phyloP scores from a whole-genome alignment of 768 basidiomycete species.

The Kwoniella europaea region DNA sequence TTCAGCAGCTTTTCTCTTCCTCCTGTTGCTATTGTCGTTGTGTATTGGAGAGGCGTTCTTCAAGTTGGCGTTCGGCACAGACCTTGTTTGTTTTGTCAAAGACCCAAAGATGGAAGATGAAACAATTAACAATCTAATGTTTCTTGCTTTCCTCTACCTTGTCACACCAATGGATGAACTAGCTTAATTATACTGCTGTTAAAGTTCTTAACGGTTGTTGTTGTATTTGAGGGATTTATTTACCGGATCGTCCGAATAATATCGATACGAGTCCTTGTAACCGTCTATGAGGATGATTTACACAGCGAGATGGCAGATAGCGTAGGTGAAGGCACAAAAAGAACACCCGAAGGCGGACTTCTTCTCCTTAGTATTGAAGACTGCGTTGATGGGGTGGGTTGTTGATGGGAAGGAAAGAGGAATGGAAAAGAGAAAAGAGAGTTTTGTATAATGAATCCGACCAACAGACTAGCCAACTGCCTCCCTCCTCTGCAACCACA shows the following conservation, averaged over 20 bases:
- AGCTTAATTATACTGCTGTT: not conserved
- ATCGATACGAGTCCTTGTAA: not conserved
- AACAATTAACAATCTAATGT: not conserved
- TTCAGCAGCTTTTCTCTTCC: not conserved
- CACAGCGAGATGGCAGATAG: not conserved
- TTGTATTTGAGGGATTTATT: not conserved
- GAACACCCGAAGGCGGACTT: conserved; percentile 17
- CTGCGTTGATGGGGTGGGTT: not conserved
- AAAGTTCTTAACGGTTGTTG: not conserved
- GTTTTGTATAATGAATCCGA: not conserved
- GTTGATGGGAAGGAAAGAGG: not conserved
- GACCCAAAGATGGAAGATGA: not conserved
- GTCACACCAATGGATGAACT: conserved; percentile 1
- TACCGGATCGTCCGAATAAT: conserved; percentile 3
- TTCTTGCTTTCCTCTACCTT: not conserved
- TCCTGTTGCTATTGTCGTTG: not conserved
- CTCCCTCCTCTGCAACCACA: too few species aligned
- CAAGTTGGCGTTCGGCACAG: not conserved
- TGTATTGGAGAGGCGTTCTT: not conserved
- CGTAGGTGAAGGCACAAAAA: conserved; percentile 3
- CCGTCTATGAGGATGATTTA: not conserved
- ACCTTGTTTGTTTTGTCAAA: not conserved
- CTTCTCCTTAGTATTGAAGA: not conserved
- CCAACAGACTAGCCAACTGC: not conserved
- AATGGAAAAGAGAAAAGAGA: not conserved